Conservation (phyloP, 73 alveolate species). For the Stentor roeselii region DNA sequence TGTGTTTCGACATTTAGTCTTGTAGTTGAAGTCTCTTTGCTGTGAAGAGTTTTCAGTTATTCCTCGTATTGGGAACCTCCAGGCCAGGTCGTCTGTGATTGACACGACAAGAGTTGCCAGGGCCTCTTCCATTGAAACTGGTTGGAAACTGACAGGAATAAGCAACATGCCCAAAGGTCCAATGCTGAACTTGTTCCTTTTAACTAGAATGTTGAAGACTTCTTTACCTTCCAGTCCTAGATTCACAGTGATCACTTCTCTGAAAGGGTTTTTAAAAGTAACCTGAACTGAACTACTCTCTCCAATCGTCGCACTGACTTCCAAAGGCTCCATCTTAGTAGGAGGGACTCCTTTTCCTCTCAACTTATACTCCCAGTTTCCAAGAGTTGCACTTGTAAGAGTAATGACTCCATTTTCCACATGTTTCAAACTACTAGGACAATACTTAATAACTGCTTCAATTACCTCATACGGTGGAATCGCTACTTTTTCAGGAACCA, state of each 20-base stretch:
- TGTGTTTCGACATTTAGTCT: conserved; percentile 85
- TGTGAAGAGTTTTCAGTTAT: conserved; percentile 94
- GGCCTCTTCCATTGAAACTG: conserved; percentile 87
- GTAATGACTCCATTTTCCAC: conserved; percentile 75
- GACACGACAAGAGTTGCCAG: conserved; percentile 85
- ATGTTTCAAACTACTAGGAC: conserved; percentile 88
- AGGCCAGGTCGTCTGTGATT: conserved; percentile 85
- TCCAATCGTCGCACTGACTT: conserved; percentile 90
- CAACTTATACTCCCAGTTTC: conserved; percentile 93
- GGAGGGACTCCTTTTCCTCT: conserved; percentile 97
- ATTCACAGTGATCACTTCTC: conserved; percentile 76
- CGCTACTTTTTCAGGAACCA: conserved; percentile 85
- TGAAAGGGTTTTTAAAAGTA: conserved; percentile 95
- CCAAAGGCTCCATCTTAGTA: conserved; percentile 89
- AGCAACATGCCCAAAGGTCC: conserved; percentile 82
- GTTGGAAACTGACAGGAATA: conserved; percentile 93
- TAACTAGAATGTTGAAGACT: conserved; percentile 77
- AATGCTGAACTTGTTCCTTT: conserved; percentile 82
- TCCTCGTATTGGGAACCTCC: conserved; percentile 96
- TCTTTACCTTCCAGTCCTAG: conserved; percentile 76
- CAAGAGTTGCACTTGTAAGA: conserved; percentile 83
- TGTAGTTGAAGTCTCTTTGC: conserved; percentile 79
- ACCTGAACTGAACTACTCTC: conserved; percentile 92
- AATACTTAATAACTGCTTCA: conserved; percentile 81
- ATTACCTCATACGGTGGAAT: conserved; percentile 80